phyloP scores from a whole-genome alignment of 176 grass and related monocot genomes.

The Elymus sibiricus region DNA sequence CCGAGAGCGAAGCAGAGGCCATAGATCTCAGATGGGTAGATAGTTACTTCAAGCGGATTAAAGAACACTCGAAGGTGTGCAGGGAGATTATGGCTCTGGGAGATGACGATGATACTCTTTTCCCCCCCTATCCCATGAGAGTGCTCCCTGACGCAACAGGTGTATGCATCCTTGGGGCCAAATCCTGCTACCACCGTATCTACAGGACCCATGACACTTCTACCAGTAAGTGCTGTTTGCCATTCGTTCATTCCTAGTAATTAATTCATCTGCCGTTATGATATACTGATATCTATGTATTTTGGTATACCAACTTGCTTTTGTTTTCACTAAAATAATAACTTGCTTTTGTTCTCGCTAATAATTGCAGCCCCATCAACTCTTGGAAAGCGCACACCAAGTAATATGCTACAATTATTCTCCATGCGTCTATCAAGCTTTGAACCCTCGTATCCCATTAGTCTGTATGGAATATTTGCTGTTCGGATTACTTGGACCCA shows the following conservation, averaged over 20 bases:
- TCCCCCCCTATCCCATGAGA: neutral
- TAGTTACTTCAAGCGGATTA: neutral
- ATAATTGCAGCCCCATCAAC: neutral
- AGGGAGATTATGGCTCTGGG: neutral
- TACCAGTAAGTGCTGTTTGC: neutral
- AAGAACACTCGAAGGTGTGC: neutral
- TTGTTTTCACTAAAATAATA: too few relatives aligned
- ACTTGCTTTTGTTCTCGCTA: neutral
- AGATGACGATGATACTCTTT: neutral
- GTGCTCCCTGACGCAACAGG: neutral
- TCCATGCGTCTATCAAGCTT: neutral
- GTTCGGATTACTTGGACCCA: constrained; percentile 18
- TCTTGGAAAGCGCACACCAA: neutral
- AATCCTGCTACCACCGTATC: neutral
- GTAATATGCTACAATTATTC: constrained; percentile 3
- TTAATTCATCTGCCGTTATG: neutral
- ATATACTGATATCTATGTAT: neutral
- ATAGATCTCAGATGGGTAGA: neutral
- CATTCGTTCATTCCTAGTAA: neutral
- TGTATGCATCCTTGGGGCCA: neutral
- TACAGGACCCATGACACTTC: constrained; percentile 8
- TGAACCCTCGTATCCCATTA: neutral
- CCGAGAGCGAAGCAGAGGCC: neutral
- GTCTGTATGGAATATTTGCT: neutral
- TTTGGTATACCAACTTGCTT: neutral